Base-by-base conservation (phyloP, 495 filamentous ascomycete genomes). In the Hypoxylon subgilvum region DNA sequence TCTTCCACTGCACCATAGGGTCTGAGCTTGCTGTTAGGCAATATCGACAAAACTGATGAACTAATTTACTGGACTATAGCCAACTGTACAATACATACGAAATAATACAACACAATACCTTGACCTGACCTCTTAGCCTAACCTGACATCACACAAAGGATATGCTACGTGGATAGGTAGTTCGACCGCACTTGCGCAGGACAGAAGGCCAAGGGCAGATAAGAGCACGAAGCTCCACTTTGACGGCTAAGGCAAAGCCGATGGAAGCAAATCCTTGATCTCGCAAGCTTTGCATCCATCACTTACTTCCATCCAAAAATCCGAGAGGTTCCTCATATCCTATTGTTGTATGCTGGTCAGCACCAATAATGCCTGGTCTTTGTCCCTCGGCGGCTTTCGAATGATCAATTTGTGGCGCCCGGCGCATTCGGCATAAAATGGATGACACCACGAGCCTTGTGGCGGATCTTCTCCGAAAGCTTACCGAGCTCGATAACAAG, bases 401-500 rank as follows among this genome's bases (percentile, higher is more conserved):
- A 48, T 64, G 31, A 68, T 52, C 52, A 55, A 55, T 49, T 57
- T 58, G 53, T 62, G 56, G 57, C 56, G 51, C 42, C 45, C 57
- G 53, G 60, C 63, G 51, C 51, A 41, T 7, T 49, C 45, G 45
- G 59, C 51, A 67, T 52, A 49, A n/a, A n/a, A 82, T 82, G 80
- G 77, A 78, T 65, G 78, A 79, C 64, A 71, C 74, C 16, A 70
- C 73, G 52, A 72, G 61, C 46, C 72, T 82, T 22, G 75, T 78
- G 23, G 71, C 72, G 28, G 75, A 80, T 61, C 75, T 84, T 50
- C 71, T 77, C 46, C 55, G 60, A 49, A 82, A 77, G 75, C 79
- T 84, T 36, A 54, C 69, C 22, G 75, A 78, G 56, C 77, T 82
- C 25, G 74, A 82, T 52, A 68, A 72, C 46, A 78, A 76, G 62